Evolutionary conservation across 2,329 filamentous ascomycete species (phyloP), one percentile per base, ranked within the genome.

Genomic region (Pezizomycotina sp.): DNA sequence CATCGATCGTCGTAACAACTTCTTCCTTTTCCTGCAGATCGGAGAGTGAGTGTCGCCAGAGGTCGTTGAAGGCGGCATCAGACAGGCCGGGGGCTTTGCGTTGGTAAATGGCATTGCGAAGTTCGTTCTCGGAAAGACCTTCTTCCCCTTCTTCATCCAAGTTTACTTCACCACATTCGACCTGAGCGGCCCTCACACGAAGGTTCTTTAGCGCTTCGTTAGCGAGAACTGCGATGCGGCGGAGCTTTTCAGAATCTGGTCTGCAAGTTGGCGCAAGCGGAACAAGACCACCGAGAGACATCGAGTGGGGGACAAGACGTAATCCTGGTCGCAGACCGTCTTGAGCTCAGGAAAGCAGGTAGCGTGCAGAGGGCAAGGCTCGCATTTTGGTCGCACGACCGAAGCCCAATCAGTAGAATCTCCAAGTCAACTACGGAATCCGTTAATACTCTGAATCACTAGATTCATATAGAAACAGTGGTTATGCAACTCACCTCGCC

Each of bases 181-280:
- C 93, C 51, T 83, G 76, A 36, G 89, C 89, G 41, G 81, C 74
- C 25, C 80, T 74, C 48, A 92, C 73, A 35, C 89, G 71, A 31
- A 98, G 67, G 50, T 84, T 77, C 51, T 92, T 82, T 3, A 95
- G 69, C 2, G 80, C 83, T 55, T 76, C 78, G 54, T 95, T 77
- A 5, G 84, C 82, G 10, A 98, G 82, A 13, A 76, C 71, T 52
- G 86, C 81, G 31, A 95, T 77, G 12, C 79, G 77, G 24, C 81
- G 73, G 5, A 77, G 81, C 57, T 92, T 93, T 52, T 91, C 82
- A 43, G 83, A 83, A 56, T 98, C 91, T 0, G 89, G 79, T 58
- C 93, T 86, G 57, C 89, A 98, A 4, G 81, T 84, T 1, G 91
- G 86, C 4, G 84, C 74, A 6, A 98, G 61, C 5, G 89, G 89